These are phyloP conservation scores for Phytophthora macrochlamydospora DNA, from an alignment of 352 stramenopile genomes.

Conservation along the genomic window DNA sequence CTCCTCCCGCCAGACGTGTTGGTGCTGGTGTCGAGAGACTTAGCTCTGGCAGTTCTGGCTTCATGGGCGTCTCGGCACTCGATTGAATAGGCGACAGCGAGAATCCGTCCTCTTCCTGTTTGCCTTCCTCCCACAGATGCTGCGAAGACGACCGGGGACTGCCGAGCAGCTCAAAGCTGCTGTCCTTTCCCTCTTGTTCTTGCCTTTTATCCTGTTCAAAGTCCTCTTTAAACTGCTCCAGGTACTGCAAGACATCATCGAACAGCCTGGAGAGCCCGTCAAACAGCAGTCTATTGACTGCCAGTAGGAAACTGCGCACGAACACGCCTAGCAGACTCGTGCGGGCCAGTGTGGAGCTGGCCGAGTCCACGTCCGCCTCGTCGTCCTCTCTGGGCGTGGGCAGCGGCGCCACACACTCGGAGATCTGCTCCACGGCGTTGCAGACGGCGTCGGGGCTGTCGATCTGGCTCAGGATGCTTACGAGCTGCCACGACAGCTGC, in stretches of 20 bases:
- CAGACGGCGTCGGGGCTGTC: conserved; percentile 68
- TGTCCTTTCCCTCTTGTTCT: conserved; percentile 19
- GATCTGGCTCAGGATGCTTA: conserved; percentile 56
- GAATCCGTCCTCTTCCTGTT: conserved; percentile 32
- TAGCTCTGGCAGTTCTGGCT: conserved; percentile 6
- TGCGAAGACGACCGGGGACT: conserved; percentile 23
- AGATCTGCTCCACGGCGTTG: conserved; percentile 69
- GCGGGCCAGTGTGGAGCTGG: conserved; percentile 53
- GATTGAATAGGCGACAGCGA: conserved; percentile 39
- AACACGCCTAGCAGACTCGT: conserved; percentile 71
- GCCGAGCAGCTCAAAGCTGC: conserved; percentile 24
- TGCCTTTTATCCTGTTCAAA: conserved; percentile 24
- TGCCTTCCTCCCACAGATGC: conserved; percentile 37
- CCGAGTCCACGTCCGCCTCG: conserved; percentile 37
- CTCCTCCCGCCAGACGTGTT: conserved; percentile 4
- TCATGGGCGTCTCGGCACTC: conserved; percentile 13
- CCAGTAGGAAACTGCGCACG: conserved; percentile 70
- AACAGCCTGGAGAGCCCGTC: conserved; percentile 73
- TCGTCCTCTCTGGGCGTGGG: conserved; percentile 22
- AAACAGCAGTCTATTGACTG: conserved; percentile 63
- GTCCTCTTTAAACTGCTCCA: conserved; percentile 49
- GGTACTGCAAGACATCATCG: conserved; percentile 64
- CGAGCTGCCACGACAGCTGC: conserved; percentile 51
- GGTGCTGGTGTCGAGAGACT: conserved; percentile 25
- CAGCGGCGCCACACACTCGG: conserved; percentile 61